Percentiles rank a stretch among this genome's conserved stretches.
Conservation (phyloP, 768 basidiomycete genomes). For the Russula lepida region DNA sequence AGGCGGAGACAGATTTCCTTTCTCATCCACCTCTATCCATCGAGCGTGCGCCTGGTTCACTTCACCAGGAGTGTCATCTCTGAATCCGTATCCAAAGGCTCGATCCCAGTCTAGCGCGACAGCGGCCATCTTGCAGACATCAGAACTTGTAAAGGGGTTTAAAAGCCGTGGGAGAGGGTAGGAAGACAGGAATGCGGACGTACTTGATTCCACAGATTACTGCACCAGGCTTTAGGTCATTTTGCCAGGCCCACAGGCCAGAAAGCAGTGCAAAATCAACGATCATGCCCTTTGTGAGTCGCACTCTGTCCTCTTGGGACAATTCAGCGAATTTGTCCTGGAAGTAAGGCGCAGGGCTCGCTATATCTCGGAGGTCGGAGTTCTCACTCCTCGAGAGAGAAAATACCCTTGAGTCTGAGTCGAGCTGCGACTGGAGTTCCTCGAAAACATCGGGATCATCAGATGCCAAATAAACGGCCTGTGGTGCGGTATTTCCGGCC, state of each 20-base stretch:
- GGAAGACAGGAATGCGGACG: constrained; percentile 17
- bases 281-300: constrained; percentile 54
- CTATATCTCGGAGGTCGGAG: constrained; percentile 38
- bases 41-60: constrained; percentile 38
- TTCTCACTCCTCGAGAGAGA: constrained; percentile 38
- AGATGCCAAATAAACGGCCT: constrained; percentile 50
- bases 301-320: constrained; percentile 33
- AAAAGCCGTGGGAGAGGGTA: background rate
- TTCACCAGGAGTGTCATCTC: constrained; percentile 31
- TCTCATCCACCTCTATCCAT: constrained; percentile 63
- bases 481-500: constrained; percentile 23
- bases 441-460: constrained; percentile 42
- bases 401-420: constrained; percentile 32
- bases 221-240: constrained; percentile 41
- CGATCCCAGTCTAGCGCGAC: constrained; percentile 56
- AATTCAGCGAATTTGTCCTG: constrained; percentile 44
- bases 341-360: constrained; percentile 45
- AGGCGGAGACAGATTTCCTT: constrained; percentile 43
- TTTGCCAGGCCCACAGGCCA: constrained; percentile 47
- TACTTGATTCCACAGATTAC: constrained; percentile 54
- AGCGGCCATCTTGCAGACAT: constrained; percentile 49
- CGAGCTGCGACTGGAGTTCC: constrained; percentile 37
- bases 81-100: constrained; percentile 46
- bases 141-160: constrained; percentile 38
- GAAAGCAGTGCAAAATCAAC: constrained; percentile 61